phyloP scores from a whole-genome alignment of 805 yeast species.

The Candida anglica region DNA sequence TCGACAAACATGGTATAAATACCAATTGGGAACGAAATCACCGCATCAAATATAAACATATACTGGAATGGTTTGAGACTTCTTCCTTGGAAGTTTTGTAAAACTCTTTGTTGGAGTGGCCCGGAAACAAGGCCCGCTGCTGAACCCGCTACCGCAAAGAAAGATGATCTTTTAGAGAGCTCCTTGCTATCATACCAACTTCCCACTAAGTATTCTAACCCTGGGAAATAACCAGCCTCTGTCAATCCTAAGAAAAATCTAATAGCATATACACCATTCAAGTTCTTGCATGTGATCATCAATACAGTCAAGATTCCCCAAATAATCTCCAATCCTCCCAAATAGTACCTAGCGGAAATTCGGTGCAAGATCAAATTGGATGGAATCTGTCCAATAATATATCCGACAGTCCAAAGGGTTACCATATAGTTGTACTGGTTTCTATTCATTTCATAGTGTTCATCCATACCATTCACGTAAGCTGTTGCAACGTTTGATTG shows the following conservation, averaged over 20 bases:
- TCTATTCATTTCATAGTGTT: constrained; percentile 34
- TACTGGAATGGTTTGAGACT: constrained; percentile 27
- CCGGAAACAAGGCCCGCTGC: constrained; percentile 28
- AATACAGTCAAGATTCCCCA: constrained; percentile 28
- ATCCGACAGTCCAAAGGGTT: constrained; percentile 48
- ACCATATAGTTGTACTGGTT: constrained; percentile 43
- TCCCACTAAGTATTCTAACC: constrained; percentile 50
- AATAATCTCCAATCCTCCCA: constrained; percentile 29
- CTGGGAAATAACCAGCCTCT: constrained; percentile 54
- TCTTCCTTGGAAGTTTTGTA: constrained; percentile 18
- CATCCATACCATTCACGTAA: constrained; percentile 45
- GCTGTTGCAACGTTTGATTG: constrained; percentile 42
- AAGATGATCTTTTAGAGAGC: constrained; percentile 24
- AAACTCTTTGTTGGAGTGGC: constrained; percentile 26
- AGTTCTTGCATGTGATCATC: constrained; percentile 20
- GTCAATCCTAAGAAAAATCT: constrained; percentile 40
- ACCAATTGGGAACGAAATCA: constrained; percentile 30
- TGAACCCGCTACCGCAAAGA: constrained; percentile 24
- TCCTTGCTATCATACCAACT: constrained; percentile 11
- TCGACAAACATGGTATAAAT: constrained; percentile 27
- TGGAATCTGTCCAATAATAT: constrained; percentile 49
- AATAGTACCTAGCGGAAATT: constrained; percentile 30
- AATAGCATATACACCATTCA: constrained; percentile 21
- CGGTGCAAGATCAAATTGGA: constrained; percentile 35
- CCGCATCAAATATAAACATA: constrained; percentile 31